Percentiles rank a stretch among this genome's conserved stretches.
Conservation (phyloP, 2,329 filamentous ascomycete species). For the Alternaria rosae region DNA sequence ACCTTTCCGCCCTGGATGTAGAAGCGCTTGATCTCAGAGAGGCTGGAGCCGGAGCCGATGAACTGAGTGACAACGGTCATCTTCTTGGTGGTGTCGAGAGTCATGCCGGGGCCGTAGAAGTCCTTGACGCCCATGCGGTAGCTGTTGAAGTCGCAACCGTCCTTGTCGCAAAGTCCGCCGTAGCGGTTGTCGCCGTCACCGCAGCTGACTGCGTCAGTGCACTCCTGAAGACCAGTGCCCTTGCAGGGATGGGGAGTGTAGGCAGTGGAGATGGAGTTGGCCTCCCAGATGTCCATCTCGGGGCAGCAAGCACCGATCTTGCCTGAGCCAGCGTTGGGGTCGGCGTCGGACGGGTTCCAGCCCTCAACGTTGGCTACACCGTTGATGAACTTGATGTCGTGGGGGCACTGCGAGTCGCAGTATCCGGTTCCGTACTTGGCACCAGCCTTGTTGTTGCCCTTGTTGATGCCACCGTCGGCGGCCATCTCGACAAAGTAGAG, state of each 20-base stretch:
- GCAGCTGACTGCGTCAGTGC: slow-evolving; percentile 55
- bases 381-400: slow-evolving; percentile 62
- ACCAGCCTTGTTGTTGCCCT: slow-evolving; percentile 60
- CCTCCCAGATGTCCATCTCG: slow-evolving; percentile 61
- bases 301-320: slow-evolving; percentile 69
- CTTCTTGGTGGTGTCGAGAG: slow-evolving; percentile 53
- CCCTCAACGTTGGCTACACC: slow-evolving; percentile 63
- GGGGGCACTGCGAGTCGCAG: slow-evolving; percentile 52
- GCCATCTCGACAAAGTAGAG: slow-evolving; percentile 65
- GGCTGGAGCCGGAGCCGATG: slow-evolving; percentile 50
- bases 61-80: slow-evolving; percentile 63
- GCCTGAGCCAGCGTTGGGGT: slow-evolving; percentile 63
- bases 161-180: slow-evolving; percentile 69
- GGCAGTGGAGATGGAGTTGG: slow-evolving; percentile 58
- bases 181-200: slow-evolving; percentile 62
- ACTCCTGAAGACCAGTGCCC: slow-evolving; percentile 59
- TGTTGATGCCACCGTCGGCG: slow-evolving; percentile 60
- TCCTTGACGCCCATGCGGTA: slow-evolving; percentile 70
- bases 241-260: slow-evolving; percentile 72
- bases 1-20: slow-evolving; percentile 61
- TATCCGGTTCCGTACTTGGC: slow-evolving; percentile 67
- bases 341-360: slow-evolving; percentile 61
- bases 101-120: slow-evolving; percentile 68
- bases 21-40: slow-evolving; percentile 58
- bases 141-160: slow-evolving; percentile 69